Evolutionary conservation across 1,284 basidiomycete species (phyloP), one percentile per base, ranked within the genome.

Genomic region (Malassezia slooffiae): DNA sequence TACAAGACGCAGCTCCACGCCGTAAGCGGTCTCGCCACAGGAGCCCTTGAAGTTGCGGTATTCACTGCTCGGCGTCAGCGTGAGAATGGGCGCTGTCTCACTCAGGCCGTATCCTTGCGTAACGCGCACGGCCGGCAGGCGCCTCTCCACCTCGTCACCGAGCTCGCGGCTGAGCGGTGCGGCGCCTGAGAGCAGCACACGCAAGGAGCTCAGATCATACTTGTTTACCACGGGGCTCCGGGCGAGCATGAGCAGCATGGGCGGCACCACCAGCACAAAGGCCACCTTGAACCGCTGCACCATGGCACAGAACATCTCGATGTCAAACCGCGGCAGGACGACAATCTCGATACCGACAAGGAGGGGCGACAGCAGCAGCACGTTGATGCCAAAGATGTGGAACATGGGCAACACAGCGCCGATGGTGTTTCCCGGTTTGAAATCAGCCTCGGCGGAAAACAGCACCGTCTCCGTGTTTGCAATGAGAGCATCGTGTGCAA

Each of bases 1-100:
- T 15, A 91, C 80, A 12, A 95, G 69, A 6, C 84, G 76, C 0
- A 80, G 79, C 62, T 88, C 78, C 21, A 88, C 75, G 50, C 84
- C 85, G 0, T 89, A 80, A 10, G 90, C 67, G 2, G 90, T 72
- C 1, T 74, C 66, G 1, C 89, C 89, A 43, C 72, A 40, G 67
- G 69, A 52, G 10, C 65, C 65, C 51, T 56, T 55, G 43, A 54
- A 33, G 8, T 47, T 38, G 34, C 47, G 41, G 27, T 63, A 63
- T 10, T 56, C 49, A 1, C 48, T 30, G 13, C 44, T 33, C 2
- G 19, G 17, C 12, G 47, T 62, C 51, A 34, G 64, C 72, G 5
- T 77, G 76, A 55, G 48, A 0, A 57, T 54, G 0, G 82, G 81
- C 0, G 80, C 81, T 3, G 81, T 82, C 70, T 86, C 85, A 1